These are phyloP conservation scores for Phascolomyces articulosus DNA, from an alignment of 371 early-diverging fungal genomes.

Conservation along the genomic window DNA sequence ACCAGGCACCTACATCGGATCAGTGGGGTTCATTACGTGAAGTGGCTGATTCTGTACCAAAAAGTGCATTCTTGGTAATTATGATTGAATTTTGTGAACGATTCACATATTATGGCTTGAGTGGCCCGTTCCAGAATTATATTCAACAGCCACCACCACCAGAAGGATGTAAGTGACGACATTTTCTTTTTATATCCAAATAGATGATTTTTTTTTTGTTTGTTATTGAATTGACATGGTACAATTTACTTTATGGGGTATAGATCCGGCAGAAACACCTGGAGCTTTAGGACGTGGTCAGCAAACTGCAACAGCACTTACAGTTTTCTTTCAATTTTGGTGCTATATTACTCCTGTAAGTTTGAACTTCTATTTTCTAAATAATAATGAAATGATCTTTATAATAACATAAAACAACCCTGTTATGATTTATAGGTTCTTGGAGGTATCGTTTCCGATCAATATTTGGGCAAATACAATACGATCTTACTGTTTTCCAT, in stretches of 20 bases:
- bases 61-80: slow-evolving; percentile 65
- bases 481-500: slow-evolving; percentile 73
- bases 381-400: too few species aligned
- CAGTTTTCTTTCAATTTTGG: slow-evolving; percentile 80
- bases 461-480: slow-evolving; percentile 81
- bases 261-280: slow-evolving; percentile 49
- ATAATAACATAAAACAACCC: not conserved
- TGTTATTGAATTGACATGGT: not conserved
- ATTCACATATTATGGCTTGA: slow-evolving; percentile 73
- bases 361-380: slow-evolving; percentile 24
- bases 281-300: slow-evolving; percentile 52
- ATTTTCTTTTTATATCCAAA: not conserved
- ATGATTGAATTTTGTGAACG: slow-evolving; percentile 79
- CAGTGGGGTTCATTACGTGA: slow-evolving; percentile 49
- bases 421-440: slow-evolving; percentile 33
- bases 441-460: slow-evolving; percentile 84
- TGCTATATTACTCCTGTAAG: slow-evolving; percentile 73
- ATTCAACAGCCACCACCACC: slow-evolving; percentile 57
- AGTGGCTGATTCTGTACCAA: slow-evolving; percentile 56
- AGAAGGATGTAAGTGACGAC: slow-evolving; percentile 28
- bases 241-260: not conserved
- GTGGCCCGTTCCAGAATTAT: slow-evolving; percentile 66
- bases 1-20: slow-evolving; percentile 50
- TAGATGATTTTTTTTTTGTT: not conserved
- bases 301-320: slow-evolving; percentile 69